Base-by-base conservation (phyloP, 2,329 filamentous ascomycete species). In the Cyphellophora europaea region DNA sequence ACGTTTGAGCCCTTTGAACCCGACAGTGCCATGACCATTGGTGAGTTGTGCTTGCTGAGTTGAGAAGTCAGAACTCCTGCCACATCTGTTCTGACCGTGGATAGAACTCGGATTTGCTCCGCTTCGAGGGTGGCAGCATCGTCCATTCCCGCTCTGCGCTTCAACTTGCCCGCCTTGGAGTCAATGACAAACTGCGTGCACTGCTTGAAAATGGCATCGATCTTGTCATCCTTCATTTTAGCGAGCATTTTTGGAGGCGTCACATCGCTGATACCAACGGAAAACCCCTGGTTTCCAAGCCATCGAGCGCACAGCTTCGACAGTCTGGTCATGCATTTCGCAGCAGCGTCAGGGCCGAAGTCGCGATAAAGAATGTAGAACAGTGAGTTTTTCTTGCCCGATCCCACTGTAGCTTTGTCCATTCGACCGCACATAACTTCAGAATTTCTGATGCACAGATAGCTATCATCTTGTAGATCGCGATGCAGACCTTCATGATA, bases 371-470 rank as follows among this genome's bases (percentile, higher is more conserved):
- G 89, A 37, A 96, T 82, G 53, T 95, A 98, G 54, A 96, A 98
- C 13, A 98, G 79, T 0, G 88, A 95, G 56, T 94, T 89, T 55
- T 98, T 98, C 67, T 96, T 96, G 50, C 91, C 91, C 5, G 85
- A 79, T 49, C 91, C 91, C n/a, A 98, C 85, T 0, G 88, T 96
- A 1, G 85, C 83, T 62, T 98, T 98, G 66, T 98, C 91, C 87
- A 96, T 95, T 40, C 81, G 75, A 42, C 91, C 91, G 53, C 89
- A 96, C 84, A 98, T 93, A 42, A 96, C 79, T 56, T 95, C 88
- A 0, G 89, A 96, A 55, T 98, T 96, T 38, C 89, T 82, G 43
- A 98, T 81, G 11, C 94, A 86, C 6, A 98, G 68, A 73, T 85
- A 96, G 5, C 81, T 79, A 56, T 98, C 91, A 19, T 50, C 42